Conservation (phyloP, 768 basidiomycete species). For the Podaxis pistillaris region DNA sequence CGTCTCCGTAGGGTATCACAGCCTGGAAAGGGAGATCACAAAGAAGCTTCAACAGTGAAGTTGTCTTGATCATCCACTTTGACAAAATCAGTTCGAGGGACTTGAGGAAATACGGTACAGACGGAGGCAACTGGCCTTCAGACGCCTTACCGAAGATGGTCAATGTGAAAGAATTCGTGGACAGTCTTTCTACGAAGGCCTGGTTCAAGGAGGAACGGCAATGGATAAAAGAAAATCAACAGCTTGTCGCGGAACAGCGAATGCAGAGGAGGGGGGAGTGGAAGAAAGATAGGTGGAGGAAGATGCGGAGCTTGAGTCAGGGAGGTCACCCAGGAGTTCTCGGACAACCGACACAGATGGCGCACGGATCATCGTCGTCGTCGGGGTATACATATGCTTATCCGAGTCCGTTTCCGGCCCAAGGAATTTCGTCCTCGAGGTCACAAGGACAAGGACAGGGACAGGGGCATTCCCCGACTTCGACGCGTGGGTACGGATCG, state of each 20-base stretch:
- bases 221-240: slow-evolving; percentile 13
- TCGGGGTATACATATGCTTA: background rate
- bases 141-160: slow-evolving; percentile 16
- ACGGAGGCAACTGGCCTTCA: slow-evolving; percentile 1
- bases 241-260: background rate
- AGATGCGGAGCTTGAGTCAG: background rate
- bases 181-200: slow-evolving; percentile 11
- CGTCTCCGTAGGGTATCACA: slow-evolving; percentile 23
- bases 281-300: slow-evolving; percentile 6
- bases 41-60: slow-evolving; percentile 24
- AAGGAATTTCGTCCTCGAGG: background rate
- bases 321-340: background rate
- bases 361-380: background rate
- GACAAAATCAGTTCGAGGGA: slow-evolving; percentile 1
- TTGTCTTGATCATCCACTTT: slow-evolving; percentile 23
- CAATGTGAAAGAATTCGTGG: slow-evolving; percentile 19
- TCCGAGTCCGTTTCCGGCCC: background rate
- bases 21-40: slow-evolving; percentile 25
- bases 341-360: background rate
- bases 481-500: background rate
- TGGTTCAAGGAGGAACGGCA: slow-evolving; percentile 20
- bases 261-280: background rate
- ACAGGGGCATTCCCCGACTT: background rate
- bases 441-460: slow-evolving; percentile 1
- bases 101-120: background rate